Conservation (phyloP, 2,329 filamentous ascomycete genomes). For the Geosmithia morbida region DNA sequence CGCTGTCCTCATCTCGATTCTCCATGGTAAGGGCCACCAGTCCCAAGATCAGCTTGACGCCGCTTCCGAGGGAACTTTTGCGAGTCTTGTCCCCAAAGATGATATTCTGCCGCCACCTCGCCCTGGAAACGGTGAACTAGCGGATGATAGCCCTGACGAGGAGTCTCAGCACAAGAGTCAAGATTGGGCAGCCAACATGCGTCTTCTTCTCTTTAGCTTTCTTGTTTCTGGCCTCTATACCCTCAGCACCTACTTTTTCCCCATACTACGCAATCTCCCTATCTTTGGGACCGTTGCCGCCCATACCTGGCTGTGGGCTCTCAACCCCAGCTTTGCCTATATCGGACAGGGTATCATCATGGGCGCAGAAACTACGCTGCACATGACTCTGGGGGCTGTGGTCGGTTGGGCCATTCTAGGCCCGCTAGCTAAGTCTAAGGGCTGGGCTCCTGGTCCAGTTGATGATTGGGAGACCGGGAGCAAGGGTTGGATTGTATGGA, state of each 20-base stretch:
- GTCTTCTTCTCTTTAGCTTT: constrained; percentile 42
- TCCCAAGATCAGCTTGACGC: constrained; percentile 17
- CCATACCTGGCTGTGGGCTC: constrained; percentile 77
- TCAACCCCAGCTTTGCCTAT: constrained; percentile 95
- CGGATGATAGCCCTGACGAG: constrained; percentile 17
- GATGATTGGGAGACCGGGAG: constrained; percentile 83
- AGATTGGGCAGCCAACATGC: constrained; percentile 33
- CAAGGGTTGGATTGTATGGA: constrained; percentile 98
- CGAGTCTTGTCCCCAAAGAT: constrained; percentile 23
- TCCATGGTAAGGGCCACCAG: constrained; percentile 49
- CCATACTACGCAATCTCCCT: constrained; percentile 71
- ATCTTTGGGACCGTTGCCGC: constrained; percentile 67
- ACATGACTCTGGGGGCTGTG: constrained; percentile 85
- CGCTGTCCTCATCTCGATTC: constrained; percentile 77
- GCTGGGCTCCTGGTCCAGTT: constrained; percentile 82
- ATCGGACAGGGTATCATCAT: constrained; percentile 97
- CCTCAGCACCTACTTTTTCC: constrained; percentile 78
- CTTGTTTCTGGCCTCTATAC: constrained; percentile 53
- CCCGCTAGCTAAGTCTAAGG: constrained; percentile 68
- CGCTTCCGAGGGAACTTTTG: constrained; percentile 23
- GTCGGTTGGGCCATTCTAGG: constrained; percentile 86
- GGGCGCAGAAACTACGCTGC: constrained; percentile 86
- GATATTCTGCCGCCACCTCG: constrained; percentile 5
- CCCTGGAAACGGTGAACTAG: constrained; percentile 9
- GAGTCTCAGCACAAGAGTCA: constrained; percentile 13